Evolutionary conservation across 1,284 basidiomycete genomes (phyloP), one percentile per base, ranked within the genome.

Genomic region (Farysia itapuensis): DNA sequence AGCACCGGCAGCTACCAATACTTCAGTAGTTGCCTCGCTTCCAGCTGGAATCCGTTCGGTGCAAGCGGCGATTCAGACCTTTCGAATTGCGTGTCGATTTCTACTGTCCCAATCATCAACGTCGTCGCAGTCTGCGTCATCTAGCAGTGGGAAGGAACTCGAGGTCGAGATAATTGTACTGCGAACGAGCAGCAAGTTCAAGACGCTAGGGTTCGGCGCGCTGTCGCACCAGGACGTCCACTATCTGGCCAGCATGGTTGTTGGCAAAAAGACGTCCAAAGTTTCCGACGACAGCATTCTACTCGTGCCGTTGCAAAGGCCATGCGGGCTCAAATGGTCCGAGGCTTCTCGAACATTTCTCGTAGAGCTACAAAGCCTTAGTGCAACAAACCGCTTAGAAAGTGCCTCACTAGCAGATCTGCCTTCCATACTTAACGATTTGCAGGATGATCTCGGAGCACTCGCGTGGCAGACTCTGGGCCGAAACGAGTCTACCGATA

Each of bases 161-260:
- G 59, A 57, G 30, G 49, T 63, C 19, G 53, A 57, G 32, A 57
- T 48, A 11, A 42, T 63, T 23, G 35, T 52, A 11, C 39, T 63
- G n/a, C 43, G 49, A 14, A 39, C 48, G 0, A 48, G 43, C 34
- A 37, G 7, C 30, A 58, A 58, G 36, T 41, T 58, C 48, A 46
- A 41, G 14, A 14, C 44, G 1, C 35, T 58, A 15, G 54, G 54
- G 2, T 23, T 53, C 3, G 2, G 23, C 20, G 4, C 47, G 3
- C 30, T 34, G 16, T 46, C 58, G 24, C 34, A 19, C 9, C 34
- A 45, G 14, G 57, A 60, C 25, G 38, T 35, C 35, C 15, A 26
- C 14, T 39, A 49, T 22, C 50, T 60, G 9, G 45, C 18, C n/a
- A 32, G 47, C 18, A 11, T 44, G 20, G 12, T 19, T 15, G 20